Base-by-base conservation (phyloP, 768 basidiomycete species). In the Pleurotus djamor region DNA sequence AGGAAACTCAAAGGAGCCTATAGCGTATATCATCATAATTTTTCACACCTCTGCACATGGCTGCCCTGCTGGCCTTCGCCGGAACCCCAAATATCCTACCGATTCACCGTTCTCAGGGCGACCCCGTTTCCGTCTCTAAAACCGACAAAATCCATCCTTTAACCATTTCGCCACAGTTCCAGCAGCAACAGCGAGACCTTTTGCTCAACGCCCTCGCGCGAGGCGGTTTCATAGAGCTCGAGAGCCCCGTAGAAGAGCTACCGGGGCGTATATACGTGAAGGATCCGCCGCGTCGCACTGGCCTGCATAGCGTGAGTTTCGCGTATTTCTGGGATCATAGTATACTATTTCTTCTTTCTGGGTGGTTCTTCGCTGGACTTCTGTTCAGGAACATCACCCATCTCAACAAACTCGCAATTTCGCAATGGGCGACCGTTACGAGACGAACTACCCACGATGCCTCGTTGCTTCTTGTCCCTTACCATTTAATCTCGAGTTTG, bases 61-160 rank as follows among this genome's bases (percentile, higher is more conserved):
- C 54, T 17, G 44, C 54, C 54, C 54, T 56, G 44, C 37, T 56
- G 44, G 38, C 17, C 36, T 28, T 28, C 21, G 21, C 21, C 21
- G 21, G 21, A 28, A 28, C 54, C 54, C 54, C 54, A 56, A 56
- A 56, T 56, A 56, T 56, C 54, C 28, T 44, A 56, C 21, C 14
- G 33, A 34, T 54, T 54, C 16, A n/a, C 52, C 52, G 16, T 54
- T 54, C 54, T 56, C 54, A 56, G 54, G 54, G 54, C 37, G 54
- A 44, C 41, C 41, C 33, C 14, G 16, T 36, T 34, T 16, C 33
- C 10, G 41, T 38, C 54, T 56, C 41, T 56, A 44, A 56, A 28
- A 41, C 54, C 54, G 54, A 56, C 54, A 37, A 44, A 41, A 56
- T 56, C 41, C 36, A 17, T 38, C 36, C 35, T 36, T 37, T 16